Evolutionary conservation across 225 moss, liverwort and hornwort genomes (phyloP).

Genomic region (Physcomitrellopsis africana): DNA sequence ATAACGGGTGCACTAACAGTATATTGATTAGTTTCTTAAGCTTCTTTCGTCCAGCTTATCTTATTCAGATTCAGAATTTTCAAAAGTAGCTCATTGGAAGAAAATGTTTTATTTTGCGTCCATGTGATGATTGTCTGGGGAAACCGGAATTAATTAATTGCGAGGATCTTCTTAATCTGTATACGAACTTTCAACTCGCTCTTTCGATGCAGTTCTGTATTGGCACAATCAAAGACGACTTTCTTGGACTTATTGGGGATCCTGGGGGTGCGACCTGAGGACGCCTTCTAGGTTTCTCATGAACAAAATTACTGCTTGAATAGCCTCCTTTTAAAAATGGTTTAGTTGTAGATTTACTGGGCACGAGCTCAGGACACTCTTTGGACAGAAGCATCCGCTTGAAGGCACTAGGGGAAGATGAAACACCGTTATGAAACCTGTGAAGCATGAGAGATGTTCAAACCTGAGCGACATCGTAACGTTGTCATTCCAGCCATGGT

Average conservation of each 20-base stretch:
- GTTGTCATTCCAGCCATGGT: background rate
- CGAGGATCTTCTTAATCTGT: background rate
- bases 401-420: background rate
- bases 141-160: background rate
- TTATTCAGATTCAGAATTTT: background rate
- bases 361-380: background rate
- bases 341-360: conserved; percentile 4
- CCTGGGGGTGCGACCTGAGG: conserved; percentile 62
- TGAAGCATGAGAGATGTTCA: background rate
- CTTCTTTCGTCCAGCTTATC: no score
- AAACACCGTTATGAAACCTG: background rate
- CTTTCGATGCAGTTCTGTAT: conserved; percentile 73
- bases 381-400: background rate
- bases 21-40: no score
- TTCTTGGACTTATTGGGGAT: conserved; percentile 84
- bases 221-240: conserved; percentile 92
- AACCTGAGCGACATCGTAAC: background rate
- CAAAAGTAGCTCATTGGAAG: background rate
- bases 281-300: background rate
- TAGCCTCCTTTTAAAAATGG: background rate
- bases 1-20: no score
- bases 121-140: background rate
- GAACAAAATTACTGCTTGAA: background rate
- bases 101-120: background rate
- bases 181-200: background rate